These are phyloP conservation scores for Colletotrichum destructivum DNA, from an alignment of 2,329 filamentous ascomycete genomes.

Conservation along the genomic window DNA sequence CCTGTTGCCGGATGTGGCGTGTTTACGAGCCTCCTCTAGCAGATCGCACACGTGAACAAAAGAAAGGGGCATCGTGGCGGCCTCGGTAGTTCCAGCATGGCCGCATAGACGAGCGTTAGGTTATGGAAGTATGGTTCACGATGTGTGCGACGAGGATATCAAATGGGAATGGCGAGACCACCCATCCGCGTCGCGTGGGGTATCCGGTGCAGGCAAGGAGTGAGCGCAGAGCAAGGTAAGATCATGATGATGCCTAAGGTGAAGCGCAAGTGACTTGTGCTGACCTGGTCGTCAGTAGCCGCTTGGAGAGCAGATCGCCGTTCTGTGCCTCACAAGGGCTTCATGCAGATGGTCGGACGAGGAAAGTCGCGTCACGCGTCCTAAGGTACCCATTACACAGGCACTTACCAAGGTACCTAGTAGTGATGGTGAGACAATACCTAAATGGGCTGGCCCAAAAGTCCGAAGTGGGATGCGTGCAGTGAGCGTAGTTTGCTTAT, in stretches of 20 bases:
- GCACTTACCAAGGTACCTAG: no score
- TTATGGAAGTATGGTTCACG: not conserved
- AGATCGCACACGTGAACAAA: slow-evolving; percentile 83
- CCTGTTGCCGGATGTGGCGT: slow-evolving; percentile 52
- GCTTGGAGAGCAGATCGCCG: slow-evolving; percentile 5
- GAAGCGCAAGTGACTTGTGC: not conserved
- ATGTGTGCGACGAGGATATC: not conserved
- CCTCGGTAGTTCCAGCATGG: slow-evolving; percentile 14
- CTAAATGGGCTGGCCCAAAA: not conserved
- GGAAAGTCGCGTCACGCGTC: slow-evolving; percentile 38
- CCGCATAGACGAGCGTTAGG: not conserved
- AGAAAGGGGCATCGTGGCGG: slow-evolving; percentile 69
- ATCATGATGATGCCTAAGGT: slow-evolving; percentile 23
- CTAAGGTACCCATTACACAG: not conserved
- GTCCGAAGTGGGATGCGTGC: slow-evolving; percentile 9
- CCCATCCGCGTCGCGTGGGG: not conserved
- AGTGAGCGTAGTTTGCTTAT: slow-evolving; percentile 1
- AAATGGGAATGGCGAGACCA: not conserved
- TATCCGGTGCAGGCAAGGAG: not conserved
- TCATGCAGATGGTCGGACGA: slow-evolving; percentile 20
- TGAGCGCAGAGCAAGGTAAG: not conserved
- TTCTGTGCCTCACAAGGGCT: slow-evolving; percentile 33
- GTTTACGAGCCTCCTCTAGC: slow-evolving; percentile 75
- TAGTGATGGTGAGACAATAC: no score
- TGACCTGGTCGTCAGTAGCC: not conserved